Conservation (phyloP, 2,329 filamentous ascomycete species). For the Westerdykella sp. region DNA sequence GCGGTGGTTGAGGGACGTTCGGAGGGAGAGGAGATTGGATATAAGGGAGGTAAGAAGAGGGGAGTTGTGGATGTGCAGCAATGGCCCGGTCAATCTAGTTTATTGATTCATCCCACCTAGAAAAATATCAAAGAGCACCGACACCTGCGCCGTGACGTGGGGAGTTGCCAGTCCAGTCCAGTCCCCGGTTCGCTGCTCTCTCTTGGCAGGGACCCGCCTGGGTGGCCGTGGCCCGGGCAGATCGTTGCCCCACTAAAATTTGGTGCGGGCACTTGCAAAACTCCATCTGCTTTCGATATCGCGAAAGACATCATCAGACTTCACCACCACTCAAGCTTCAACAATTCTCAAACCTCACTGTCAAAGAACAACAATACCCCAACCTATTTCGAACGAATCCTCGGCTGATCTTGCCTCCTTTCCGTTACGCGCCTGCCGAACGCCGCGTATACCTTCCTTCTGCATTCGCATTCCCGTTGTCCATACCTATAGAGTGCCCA, state of each 20-base stretch:
- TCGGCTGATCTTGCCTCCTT: too few species aligned
- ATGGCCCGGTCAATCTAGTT: neutral
- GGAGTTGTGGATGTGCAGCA: neutral
- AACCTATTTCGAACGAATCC: too few species aligned
- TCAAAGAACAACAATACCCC: too few species aligned
- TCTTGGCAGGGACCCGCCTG: neutral
- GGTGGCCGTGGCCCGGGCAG: too few species aligned
- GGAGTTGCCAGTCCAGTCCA: too few species aligned
- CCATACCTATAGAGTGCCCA: too few species aligned
- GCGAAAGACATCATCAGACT: neutral
- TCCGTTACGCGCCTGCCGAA: too few species aligned
- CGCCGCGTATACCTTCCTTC: too few species aligned
- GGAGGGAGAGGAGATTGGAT: neutral
- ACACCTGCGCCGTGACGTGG: neutral
- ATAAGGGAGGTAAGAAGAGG: neutral
- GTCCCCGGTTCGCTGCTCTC: neutral
- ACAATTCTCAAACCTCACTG: neutral
- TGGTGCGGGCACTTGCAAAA: neutral
- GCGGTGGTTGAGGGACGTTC: conserved; percentile 2
- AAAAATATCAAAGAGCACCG: neutral
- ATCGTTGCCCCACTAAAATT: neutral
- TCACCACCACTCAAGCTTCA: neutral
- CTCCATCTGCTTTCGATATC: neutral
- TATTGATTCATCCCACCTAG: neutral
- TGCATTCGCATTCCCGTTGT: too few species aligned